Conservation (phyloP, 1,139 yeast genomes). For the Sugiyamaella paludigena region DNA sequence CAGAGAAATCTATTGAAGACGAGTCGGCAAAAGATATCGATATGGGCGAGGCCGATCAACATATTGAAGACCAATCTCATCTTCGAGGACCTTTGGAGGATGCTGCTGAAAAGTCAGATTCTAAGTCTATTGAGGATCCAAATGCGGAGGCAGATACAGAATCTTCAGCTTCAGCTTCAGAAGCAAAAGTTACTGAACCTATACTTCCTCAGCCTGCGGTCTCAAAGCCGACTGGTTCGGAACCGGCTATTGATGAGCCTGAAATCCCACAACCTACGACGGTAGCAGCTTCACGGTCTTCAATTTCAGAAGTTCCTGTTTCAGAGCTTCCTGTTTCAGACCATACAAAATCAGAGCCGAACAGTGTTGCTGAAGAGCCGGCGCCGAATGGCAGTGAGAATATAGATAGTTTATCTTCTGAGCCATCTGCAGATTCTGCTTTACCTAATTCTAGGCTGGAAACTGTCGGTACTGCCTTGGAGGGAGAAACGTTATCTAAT, state of each 20-base stretch:
- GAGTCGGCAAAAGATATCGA: background rate
- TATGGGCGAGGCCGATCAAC: slow-evolving; percentile 6
- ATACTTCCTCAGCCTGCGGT: background rate
- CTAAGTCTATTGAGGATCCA: too few relatives aligned
- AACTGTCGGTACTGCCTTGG: background rate
- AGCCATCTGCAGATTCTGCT: background rate
- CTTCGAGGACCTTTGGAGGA: background rate
- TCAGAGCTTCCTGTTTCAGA: background rate
- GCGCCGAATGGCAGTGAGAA: background rate
- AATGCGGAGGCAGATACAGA: too few relatives aligned
- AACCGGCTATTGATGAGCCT: background rate
- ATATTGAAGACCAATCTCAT: background rate
- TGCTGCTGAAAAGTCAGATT: too few relatives aligned
- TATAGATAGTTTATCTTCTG: too few relatives aligned
- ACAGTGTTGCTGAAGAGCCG: slow-evolving; percentile 8
- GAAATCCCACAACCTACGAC: background rate
- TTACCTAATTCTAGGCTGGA: background rate
- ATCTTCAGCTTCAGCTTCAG: too few relatives aligned
- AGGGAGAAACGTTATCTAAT: too few relatives aligned
- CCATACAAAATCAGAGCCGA: slow-evolving; percentile 11
- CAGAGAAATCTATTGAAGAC: background rate
- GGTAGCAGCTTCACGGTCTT: background rate
- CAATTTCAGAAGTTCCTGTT: background rate
- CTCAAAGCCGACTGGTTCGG: background rate
- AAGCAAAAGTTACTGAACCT: background rate